Evolutionary conservation across 2,329 filamentous ascomycete genomes (phyloP), one percentile per base, ranked within the genome.

Genomic region (Coleophoma crateriformis): DNA sequence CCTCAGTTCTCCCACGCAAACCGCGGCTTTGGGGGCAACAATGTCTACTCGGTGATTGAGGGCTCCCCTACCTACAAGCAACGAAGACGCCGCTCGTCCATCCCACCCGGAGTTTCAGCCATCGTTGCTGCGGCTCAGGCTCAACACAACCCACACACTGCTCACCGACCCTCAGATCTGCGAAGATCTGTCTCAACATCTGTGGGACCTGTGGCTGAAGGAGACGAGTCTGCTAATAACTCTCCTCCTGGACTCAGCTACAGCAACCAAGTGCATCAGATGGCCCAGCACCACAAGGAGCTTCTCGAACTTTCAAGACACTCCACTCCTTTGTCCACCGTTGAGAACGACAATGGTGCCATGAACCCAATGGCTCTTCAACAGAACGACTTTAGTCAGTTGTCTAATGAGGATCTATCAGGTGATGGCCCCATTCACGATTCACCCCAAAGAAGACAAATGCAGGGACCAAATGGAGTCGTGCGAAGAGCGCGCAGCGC

Each of bases 51-150:
- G 45, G 91, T 96, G 45, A 94, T 97, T 65, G 94, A 99, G 73
- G 94, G 94, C 45, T 99, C 94, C 27, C 94, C 94, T 12, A 97
- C 94, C 35, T 99, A 99, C 75, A 99, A 99, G 80, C 94, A 97
- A 76, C 84, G 94, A 61, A 82, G 94, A 68, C 84, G 94, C 59
- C 87, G 94, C 55, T 96, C 94, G 34, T 97, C 92, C 39, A 90
- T 97, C 55, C 90, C 92, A 20, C 86, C 88, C 12, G 82, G 86
- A 58, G 82, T 90, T 67, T 77, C 79, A 50, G 80, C 79, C 41
- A 84, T 87, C 53, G 81, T 85, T 55, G 82, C 82, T 45, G 80
- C 85, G n/a, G 74, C 78, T 19, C 69, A 75, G 33, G 72, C 72
- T 33, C 27, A 27, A 27, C 69, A 72, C 14, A 75, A 74, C 52